These are phyloP conservation scores for Agaricus bisporus DNA, from an alignment of 768 basidiomycete species.

Conservation along the genomic window DNA sequence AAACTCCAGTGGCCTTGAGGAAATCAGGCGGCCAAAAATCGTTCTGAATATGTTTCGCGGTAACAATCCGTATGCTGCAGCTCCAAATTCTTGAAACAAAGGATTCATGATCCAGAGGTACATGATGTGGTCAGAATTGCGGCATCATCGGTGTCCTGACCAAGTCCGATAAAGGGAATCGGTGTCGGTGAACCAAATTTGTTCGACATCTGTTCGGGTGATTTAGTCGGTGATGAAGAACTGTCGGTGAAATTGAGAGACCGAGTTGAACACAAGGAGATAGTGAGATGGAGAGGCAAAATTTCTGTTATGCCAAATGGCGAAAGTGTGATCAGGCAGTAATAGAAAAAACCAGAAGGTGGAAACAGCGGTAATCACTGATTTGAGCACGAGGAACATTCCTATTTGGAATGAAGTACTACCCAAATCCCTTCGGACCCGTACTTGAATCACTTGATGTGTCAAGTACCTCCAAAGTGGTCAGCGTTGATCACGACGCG, in stretches of 20 bases:
- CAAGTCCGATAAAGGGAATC: slow-evolving; percentile 61
- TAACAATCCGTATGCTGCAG: slow-evolving; percentile 72
- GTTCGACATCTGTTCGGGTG: slow-evolving; percentile 49
- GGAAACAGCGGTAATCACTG: slow-evolving; percentile 41
- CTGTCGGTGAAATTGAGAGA: slow-evolving; percentile 50
- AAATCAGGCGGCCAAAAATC: slow-evolving; percentile 71
- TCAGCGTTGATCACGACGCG: slow-evolving; percentile 37
- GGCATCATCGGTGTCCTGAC: slow-evolving; percentile 53
- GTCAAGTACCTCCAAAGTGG: slow-evolving; percentile 30
- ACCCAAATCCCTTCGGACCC: slow-evolving; percentile 62
- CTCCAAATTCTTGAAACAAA: slow-evolving; percentile 42
- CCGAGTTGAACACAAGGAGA: slow-evolving; percentile 19
- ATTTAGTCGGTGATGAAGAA: slow-evolving; percentile 59
- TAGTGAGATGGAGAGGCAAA: slow-evolving; percentile 21
- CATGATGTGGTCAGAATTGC: slow-evolving; percentile 47
- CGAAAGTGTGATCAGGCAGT: slow-evolving; percentile 12
- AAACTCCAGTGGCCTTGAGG: slow-evolving; percentile 55
- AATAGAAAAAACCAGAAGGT: neutral
- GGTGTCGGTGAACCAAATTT: slow-evolving; percentile 74
- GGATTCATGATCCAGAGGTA: slow-evolving; percentile 55
- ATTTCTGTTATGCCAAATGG: slow-evolving; percentile 16
- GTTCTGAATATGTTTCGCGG: slow-evolving; percentile 49
- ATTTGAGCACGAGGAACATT: slow-evolving; percentile 69
- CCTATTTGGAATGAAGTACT: slow-evolving; percentile 62
- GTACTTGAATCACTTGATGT: slow-evolving; percentile 46